These are phyloP conservation scores for Ophiostoma montium DNA, from an alignment of 2,329 filamentous ascomycete species.

Conservation along the genomic window DNA sequence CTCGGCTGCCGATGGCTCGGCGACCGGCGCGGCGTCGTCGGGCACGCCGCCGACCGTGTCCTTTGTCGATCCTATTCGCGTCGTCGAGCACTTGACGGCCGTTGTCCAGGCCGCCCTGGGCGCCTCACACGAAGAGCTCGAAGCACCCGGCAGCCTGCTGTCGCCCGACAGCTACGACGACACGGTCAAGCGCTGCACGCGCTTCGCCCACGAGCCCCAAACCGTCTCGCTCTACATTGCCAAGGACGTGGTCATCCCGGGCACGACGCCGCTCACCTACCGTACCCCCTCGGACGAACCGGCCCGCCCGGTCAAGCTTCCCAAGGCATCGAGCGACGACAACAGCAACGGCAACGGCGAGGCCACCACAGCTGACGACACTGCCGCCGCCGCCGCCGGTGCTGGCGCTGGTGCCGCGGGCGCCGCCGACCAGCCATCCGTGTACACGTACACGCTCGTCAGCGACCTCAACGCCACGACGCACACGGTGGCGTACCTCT, in stretches of 20 bases:
- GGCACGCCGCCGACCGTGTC: constrained; percentile 30
- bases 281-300: too few relatives aligned
- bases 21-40: neutral
- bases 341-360: too few relatives aligned
- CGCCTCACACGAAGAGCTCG: constrained; percentile 63
- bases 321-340: too few relatives aligned
- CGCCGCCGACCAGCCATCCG: constrained; percentile 25
- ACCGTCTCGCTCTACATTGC: constrained; percentile 78
- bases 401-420: neutral
- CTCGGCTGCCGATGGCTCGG: constrained; percentile 8
- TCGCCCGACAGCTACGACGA: constrained; percentile 58
- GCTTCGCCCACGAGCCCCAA: constrained; percentile 81
- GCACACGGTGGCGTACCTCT: constrained; percentile 73
- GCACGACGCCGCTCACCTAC: neutral
- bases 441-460: neutral
- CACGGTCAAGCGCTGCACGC: constrained; percentile 72
- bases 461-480: constrained; percentile 37
- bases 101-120: constrained; percentile 63
- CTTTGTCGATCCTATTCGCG: constrained; percentile 49
- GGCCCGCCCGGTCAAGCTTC: too few relatives aligned
- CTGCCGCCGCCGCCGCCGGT: neutral
- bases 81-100: constrained; percentile 58
- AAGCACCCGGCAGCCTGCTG: constrained; percentile 68
- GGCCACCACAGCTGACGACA: neutral
- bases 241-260: constrained; percentile 42